Conservation (phyloP, 306 rosid species). For the Acacia melanoxylon region DNA sequence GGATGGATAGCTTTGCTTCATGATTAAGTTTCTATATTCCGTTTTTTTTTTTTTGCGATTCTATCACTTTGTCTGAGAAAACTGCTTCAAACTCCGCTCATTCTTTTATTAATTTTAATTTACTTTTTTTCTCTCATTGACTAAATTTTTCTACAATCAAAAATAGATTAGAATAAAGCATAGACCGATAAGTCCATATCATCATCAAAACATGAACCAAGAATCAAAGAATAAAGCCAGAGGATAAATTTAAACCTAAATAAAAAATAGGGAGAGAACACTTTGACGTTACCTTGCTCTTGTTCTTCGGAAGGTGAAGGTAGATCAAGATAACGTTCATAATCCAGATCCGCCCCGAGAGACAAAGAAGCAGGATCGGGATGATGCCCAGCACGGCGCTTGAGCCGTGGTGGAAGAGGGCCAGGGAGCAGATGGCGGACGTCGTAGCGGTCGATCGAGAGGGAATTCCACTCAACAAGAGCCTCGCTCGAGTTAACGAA, state of each 20-base stretch:
- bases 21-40: neutral
- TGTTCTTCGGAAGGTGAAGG: constrained; percentile 45
- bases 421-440: constrained; percentile 80
- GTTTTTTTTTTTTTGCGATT: neutral
- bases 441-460: constrained; percentile 83
- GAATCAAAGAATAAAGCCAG: neutral
- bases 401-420: constrained; percentile 65
- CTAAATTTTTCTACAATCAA: neutral
- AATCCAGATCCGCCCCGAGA: constrained; percentile 55
- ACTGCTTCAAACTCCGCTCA: neutral
- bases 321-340: constrained; percentile 75
- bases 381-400: constrained; percentile 50
- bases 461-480: constrained; percentile 88
- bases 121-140: neutral
- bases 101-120: neutral
- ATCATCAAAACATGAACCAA: neutral
- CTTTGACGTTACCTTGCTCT: constrained; percentile 51
- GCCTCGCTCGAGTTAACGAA: constrained; percentile 74
- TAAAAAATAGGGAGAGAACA: neutral
- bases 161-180: neutral
- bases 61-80: neutral
- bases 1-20: neutral
- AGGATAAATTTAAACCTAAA: neutral
- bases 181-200: neutral
- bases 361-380: constrained; percentile 30